phyloP scores from a whole-genome alignment of 2,329 filamentous ascomycete species.

The Macrophomina pseudophaseolina region DNA sequence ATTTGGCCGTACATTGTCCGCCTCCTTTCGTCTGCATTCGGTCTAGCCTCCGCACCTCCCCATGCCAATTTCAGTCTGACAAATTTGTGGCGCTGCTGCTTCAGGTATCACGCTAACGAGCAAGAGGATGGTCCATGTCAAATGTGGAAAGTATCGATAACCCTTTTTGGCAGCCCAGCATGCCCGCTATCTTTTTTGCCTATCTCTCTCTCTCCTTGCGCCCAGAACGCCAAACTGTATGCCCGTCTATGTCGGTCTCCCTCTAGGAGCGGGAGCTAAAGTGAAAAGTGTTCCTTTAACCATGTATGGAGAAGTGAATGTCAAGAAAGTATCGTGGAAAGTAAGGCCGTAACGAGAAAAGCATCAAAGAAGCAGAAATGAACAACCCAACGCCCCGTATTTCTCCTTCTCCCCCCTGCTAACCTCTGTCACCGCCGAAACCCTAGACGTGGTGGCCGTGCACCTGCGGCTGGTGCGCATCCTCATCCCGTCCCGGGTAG shows the following conservation, averaged over 20 bases:
- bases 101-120: background rate
- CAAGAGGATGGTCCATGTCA: background rate
- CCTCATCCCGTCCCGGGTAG: conserved; percentile 52
- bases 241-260: background rate
- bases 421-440: background rate
- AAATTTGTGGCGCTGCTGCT: conserved; percentile 16
- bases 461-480: conserved; percentile 11
- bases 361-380: background rate
- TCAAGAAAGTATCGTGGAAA: background rate
- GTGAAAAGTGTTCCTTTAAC: background rate
- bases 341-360: background rate
- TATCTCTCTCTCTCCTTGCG: background rate
- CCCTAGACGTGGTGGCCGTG: background rate
- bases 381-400: background rate
- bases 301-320: conserved; percentile 11
- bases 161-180: conserved; percentile 6
- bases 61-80: background rate
- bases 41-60: background rate
- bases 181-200: background rate
- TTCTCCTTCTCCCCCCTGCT: background rate
- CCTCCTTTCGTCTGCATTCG: background rate
- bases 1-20: background rate
- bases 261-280: background rate
- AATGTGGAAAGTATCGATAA: background rate
- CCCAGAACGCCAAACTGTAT: no score